Conservation (phyloP, 176 grass and related monocot species). For the Oryza glaberrima region DNA sequence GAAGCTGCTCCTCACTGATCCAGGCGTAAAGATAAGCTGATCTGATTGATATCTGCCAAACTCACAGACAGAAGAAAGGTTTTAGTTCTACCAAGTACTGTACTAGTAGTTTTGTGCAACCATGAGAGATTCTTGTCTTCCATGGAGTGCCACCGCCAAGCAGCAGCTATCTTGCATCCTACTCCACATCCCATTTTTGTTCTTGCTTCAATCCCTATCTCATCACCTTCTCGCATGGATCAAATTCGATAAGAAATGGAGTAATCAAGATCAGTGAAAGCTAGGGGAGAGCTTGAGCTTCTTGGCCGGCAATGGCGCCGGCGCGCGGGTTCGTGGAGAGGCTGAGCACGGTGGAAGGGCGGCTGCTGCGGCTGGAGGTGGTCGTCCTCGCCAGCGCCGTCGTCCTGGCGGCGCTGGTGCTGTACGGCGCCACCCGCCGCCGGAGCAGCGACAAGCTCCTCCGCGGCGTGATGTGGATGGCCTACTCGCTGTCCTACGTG, state of each 20-base stretch:
- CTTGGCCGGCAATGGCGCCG: not conserved
- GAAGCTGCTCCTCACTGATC: not conserved
- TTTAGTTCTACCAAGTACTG: too few species aligned
- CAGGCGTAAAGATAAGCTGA: not conserved
- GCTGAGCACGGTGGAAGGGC: conserved; percentile 30
- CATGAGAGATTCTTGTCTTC: conserved; percentile 50
- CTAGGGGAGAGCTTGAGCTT: not conserved
- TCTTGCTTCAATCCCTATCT: not conserved
- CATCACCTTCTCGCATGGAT: not conserved
- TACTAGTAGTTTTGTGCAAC: not conserved
- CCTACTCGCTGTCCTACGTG: conserved; percentile 60
- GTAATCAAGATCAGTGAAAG: conserved; percentile 3
- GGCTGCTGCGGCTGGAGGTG: conserved; percentile 50
- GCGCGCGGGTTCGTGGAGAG: conserved; percentile 40
- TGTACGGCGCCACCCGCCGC: conserved; percentile 39
- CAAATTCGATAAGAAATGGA: not conserved
- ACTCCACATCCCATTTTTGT: conserved; percentile 19
- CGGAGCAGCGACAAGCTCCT: conserved; percentile 56
- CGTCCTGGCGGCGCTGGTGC: conserved; percentile 48
- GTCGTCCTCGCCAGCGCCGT: conserved; percentile 58
- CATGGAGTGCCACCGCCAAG: conserved; percentile 34
- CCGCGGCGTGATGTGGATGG: conserved; percentile 55
- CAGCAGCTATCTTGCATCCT: not conserved
- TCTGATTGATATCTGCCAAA: not conserved
- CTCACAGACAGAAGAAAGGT: conserved; percentile 7